Conservation (phyloP, 2,329 filamentous ascomycete genomes). For the Cladobotryum mycophilum region DNA sequence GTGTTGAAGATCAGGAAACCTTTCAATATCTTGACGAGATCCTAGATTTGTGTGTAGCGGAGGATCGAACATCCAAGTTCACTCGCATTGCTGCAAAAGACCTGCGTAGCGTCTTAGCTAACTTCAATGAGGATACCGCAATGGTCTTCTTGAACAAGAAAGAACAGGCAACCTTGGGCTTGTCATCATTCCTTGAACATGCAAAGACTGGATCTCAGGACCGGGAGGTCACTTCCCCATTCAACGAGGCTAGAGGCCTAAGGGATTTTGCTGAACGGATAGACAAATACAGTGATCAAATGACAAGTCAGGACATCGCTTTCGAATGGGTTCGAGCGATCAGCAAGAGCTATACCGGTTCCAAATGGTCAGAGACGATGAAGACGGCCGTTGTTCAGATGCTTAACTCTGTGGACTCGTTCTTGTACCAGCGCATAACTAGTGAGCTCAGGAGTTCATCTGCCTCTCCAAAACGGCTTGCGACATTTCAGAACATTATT, state of each 20-base stretch:
- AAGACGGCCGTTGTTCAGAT: conserved; percentile 53
- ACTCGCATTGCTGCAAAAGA: conserved; percentile 42
- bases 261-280: conserved; percentile 44
- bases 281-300: conserved; percentile 38
- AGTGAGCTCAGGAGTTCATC: conserved; percentile 33
- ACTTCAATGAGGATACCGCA: conserved; percentile 49
- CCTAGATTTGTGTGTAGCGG: conserved; percentile 45
- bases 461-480: conserved; percentile 20
- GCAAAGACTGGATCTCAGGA: conserved; percentile 51
- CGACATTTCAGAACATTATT: conserved; percentile 37
- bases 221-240: conserved; percentile 38
- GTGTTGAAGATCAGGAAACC: conserved; percentile 43
- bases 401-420: conserved; percentile 46
- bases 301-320: conserved; percentile 50
- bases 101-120: conserved; percentile 41
- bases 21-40: conserved; percentile 43
- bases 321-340: conserved; percentile 52
- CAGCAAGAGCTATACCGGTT: conserved; percentile 44
- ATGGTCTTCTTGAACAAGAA: conserved; percentile 48
- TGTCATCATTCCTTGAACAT: conserved; percentile 59
- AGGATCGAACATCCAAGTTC: conserved; percentile 45
- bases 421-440: conserved; percentile 42
- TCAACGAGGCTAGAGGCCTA: conserved; percentile 49
- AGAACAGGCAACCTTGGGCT: conserved; percentile 44
- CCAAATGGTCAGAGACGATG: conserved; percentile 52